Evolutionary conservation across 371 early-diverging fungal genomes (phyloP).

Genomic region (Blakeslea trispora): DNA sequence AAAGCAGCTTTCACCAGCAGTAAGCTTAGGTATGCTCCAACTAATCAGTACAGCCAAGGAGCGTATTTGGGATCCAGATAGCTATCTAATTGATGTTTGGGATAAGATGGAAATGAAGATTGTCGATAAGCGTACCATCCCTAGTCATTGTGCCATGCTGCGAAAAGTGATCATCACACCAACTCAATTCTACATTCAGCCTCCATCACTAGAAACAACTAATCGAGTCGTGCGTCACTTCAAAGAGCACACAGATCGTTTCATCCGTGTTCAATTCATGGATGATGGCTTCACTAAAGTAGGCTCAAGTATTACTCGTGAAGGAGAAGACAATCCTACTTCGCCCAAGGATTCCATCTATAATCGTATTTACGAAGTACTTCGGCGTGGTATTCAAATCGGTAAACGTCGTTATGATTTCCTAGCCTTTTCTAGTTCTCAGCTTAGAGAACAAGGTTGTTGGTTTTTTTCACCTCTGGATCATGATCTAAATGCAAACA

Average conservation of each 20-base stretch:
- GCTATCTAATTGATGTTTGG: constrained; percentile 21
- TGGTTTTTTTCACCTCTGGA: constrained; percentile 68
- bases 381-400: constrained; percentile 61
- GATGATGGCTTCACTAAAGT: constrained; percentile 62
- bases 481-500: constrained; percentile 42
- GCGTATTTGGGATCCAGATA: constrained; percentile 43
- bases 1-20: constrained; percentile 20
- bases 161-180: constrained; percentile 68
- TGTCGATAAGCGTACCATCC: constrained; percentile 29
- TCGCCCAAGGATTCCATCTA: constrained; percentile 44
- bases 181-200: constrained; percentile 55
- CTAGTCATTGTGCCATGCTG: constrained; percentile 54
- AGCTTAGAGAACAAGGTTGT: constrained; percentile 68
- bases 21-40: constrained; percentile 42
- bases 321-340: background rate
- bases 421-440: constrained; percentile 71
- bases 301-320: constrained; percentile 23
- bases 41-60: constrained; percentile 27
- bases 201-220: constrained; percentile 60
- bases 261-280: constrained; percentile 68
- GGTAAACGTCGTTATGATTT: constrained; percentile 66
- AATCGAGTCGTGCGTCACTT: constrained; percentile 71
- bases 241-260: constrained; percentile 50
- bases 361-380: constrained; percentile 49
- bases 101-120: constrained; percentile 23